Base-by-base conservation (phyloP, 495 filamentous ascomycete species). In the Aspergillus cavernicola region DNA sequence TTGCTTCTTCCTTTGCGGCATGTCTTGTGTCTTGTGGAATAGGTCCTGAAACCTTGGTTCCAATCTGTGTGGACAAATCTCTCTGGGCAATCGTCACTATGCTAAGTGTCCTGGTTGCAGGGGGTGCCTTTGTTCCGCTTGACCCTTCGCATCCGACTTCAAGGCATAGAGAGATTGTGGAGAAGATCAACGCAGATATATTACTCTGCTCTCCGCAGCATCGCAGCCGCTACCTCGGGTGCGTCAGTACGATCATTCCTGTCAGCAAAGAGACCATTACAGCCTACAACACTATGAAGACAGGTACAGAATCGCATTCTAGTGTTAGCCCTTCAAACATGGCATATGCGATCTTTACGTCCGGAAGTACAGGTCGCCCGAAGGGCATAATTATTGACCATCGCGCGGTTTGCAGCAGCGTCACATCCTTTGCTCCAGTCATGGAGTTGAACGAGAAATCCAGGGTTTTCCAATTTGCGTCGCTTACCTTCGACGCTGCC, bases 311-410 rank as follows among this genome's bases (percentile, higher is more conserved):
- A 18, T 13, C 6, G 16, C 43, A 50, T 13, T 20, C 29, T 2
- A 48, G 50, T 0, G 53, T 58, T 12, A 58, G 51, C 0, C 59
- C 67, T 0, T 55, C 66, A 22, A 74, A 74, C 18, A 68, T 68
- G 51, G 69, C 71, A 0, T 73, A 73, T 31, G 69, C 66, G 0
- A 60, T 76, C 0, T 76, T 76, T 43, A 79, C 76, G 0, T 78
- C 76, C 24, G 85, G 85, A 0, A 79, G 73, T 8, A 86, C 83
- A 0, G 84, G 85, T 1, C 74, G 71, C 6, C 80, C 84, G 0
- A 80, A 80, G 55, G 77, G 75, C 1, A 75, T 80, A 6, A 63
- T 79, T 13, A 67, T 77, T 13, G 73, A 79, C 39, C 77, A 80
- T 41, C 53, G 63, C 15, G 72, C 78, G 13, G 69, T 76, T 48